Conservation (phyloP, 2,329 filamentous ascomycete species). For the Aspergillus sp. region DNA sequence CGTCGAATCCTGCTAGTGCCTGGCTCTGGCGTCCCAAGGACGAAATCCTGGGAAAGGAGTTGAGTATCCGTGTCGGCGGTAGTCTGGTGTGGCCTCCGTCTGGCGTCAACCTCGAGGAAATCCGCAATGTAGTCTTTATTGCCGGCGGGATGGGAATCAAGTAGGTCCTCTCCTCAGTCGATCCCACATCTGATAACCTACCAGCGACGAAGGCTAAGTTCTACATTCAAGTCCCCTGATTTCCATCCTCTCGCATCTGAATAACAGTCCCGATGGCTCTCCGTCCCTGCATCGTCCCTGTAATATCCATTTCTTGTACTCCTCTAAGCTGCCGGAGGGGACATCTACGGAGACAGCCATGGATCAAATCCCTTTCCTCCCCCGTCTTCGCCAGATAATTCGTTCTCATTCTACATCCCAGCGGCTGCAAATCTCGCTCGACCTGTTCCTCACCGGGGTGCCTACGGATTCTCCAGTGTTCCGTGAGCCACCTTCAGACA, state of each 20-base stretch:
- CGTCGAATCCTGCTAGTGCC: slow-evolving; percentile 67
- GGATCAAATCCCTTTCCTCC: slow-evolving; percentile 46
- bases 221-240: slow-evolving; percentile 59
- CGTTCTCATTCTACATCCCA: slow-evolving; percentile 24
- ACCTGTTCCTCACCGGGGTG: slow-evolving; percentile 35
- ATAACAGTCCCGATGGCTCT: slow-evolving; percentile 40
- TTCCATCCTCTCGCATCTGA: slow-evolving; percentile 66
- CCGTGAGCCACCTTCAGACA: slow-evolving; percentile 18
- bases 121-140: slow-evolving; percentile 67
- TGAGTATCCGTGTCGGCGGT: slow-evolving; percentile 73
- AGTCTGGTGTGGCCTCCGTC: slow-evolving; percentile 73
- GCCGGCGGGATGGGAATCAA: slow-evolving; percentile 84
- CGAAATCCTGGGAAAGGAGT: slow-evolving; percentile 56
- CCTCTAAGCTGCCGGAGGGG: slow-evolving; percentile 43
- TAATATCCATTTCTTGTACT: slow-evolving; percentile 63
- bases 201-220: neutral
- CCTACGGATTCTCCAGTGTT: slow-evolving; percentile 6
- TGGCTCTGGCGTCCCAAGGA: slow-evolving; percentile 67
- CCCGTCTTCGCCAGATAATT: slow-evolving; percentile 42
- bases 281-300: slow-evolving; percentile 25
- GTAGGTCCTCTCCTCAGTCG: slow-evolving; percentile 36
- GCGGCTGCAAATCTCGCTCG: slow-evolving; percentile 28
- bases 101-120: slow-evolving; percentile 38
- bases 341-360: slow-evolving; percentile 14
- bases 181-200: too few species aligned